Conservation (phyloP, 106 monocot genomes). For the Gastrodia elata region DNA sequence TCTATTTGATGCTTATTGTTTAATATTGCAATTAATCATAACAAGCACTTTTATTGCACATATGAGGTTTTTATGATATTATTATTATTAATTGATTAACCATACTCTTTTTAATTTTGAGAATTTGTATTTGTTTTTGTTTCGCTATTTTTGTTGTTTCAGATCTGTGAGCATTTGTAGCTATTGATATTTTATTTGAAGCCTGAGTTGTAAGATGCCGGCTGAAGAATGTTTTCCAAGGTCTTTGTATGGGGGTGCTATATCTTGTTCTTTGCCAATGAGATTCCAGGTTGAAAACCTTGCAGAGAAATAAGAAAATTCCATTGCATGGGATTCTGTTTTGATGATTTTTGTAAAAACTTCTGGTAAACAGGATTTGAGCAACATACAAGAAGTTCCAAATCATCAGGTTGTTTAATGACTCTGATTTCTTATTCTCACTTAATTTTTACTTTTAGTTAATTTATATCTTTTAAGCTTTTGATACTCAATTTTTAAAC, state of each 20-base stretch:
- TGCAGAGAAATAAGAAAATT: background rate
- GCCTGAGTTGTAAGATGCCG: slow-evolving; percentile 16
- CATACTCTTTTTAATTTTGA: background rate
- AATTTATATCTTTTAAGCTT: background rate
- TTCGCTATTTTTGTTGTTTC: background rate
- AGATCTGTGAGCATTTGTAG: background rate
- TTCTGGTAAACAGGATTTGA: slow-evolving; percentile 52
- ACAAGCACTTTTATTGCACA: background rate
- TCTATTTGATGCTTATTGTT: background rate
- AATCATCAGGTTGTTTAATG: slow-evolving; percentile 56
- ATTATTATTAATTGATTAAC: too few relatives aligned
- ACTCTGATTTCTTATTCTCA: background rate
- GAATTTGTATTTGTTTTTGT: background rate
- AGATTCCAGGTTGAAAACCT: slow-evolving; percentile 59
- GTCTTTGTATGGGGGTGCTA: slow-evolving; percentile 74
- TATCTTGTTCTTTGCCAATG: slow-evolving; percentile 55
- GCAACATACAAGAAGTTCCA: slow-evolving; percentile 64
- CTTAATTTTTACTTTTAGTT: background rate
- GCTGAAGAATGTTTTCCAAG: slow-evolving; percentile 32
- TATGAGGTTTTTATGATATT: background rate
- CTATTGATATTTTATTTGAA: background rate
- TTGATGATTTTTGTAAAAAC: background rate
- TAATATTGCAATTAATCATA: background rate
- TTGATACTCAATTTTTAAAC: background rate
- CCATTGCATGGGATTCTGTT: background rate